phyloP scores from a whole-genome alignment of 108 stramenopile genomes.

The Pinguiococcus pyrenoidosus region DNA sequence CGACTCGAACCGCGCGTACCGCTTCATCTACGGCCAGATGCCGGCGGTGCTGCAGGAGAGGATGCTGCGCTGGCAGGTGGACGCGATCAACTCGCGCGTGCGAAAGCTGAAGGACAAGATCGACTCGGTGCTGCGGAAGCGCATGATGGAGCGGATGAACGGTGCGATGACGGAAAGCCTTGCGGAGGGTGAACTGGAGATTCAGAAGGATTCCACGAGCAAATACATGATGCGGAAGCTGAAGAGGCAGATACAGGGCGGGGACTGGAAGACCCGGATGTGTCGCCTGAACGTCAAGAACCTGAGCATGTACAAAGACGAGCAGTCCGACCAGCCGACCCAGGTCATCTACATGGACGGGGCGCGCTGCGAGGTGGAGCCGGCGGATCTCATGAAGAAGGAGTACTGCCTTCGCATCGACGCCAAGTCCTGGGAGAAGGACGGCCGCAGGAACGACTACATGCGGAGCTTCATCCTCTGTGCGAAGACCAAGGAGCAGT shows the following conservation, averaged over 20 bases:
- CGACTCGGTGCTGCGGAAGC: constrained; percentile 14
- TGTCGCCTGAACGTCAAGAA: constrained; percentile 2
- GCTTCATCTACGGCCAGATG: constrained; percentile 22
- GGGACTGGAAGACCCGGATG: constrained; percentile 11
- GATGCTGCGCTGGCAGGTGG: constrained; percentile 19
- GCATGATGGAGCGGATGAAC: background rate
- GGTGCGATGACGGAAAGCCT: constrained; percentile 6
- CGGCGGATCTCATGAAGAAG: constrained; percentile 2
- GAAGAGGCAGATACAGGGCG: constrained; percentile 11
- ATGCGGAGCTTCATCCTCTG: too few species aligned
- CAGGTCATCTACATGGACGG: constrained; percentile 4
- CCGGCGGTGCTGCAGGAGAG: constrained; percentile 16
- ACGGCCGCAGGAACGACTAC: too few species aligned
- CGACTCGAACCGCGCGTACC: constrained; percentile 2
- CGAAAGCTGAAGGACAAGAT: constrained; percentile 14
- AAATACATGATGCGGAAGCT: constrained; percentile 6
- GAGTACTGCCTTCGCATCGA: constrained; percentile 4
- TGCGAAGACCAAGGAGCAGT: too few species aligned
- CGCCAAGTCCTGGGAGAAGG: constrained; percentile 6
- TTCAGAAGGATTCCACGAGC: constrained; percentile 8
- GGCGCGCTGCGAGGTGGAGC: constrained; percentile 2
- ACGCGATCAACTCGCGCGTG: background rate
- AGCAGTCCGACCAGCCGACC: background rate
- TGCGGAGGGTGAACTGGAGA: constrained; percentile 1
- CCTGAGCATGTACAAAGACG: constrained; percentile 2